Evolutionary conservation across 2,329 filamentous ascomycete species (phyloP), one percentile per base, ranked within the genome.

Genomic region (Diplodia seriata): DNA sequence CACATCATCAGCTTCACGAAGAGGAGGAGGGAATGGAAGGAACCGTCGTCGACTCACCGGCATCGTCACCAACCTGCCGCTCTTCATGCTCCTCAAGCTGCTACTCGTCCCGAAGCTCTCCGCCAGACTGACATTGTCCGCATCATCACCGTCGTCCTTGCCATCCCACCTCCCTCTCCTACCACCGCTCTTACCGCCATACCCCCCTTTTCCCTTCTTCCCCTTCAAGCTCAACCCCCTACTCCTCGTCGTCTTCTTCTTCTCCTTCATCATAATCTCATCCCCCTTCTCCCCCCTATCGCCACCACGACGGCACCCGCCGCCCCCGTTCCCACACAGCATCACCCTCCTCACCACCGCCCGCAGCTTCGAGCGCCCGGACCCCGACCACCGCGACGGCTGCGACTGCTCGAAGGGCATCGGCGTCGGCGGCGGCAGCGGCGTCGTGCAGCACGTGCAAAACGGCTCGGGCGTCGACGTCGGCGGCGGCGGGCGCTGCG

Each of bases 51-150:
- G 2, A 47, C 40, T 47, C 40, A 47, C 40, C 15, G 40, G 12
- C 40, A 47, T 47, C 40, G 18, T 47, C 15, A 47, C 40, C 18
- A 47, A 3, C 40, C 12, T 53, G n/a, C 50, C 50, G 12, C 50
- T 53, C 50, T 29, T 53, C 50, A 53, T 14, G 57, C 57, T 61
- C 40, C 12, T 26, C 55, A n/a, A 40, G 55, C 55, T 57, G 4
- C 33, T 61, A 5, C 40, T 23, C 14, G 55, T 14, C 38, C 33
- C 11, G 15, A 49, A 61, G 57, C 57, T 62, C 11, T 51, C 59
- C 26, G 59, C 59, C 11, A 62, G 18, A 20, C 59, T 62, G n/a
- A 51, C 5, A 31, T 26, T 36, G n/a, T 62, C 59, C 18, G 20
- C 31, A 4, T 62, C 47, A 31, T 61, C 56, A 3, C 9, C 18